These are phyloP conservation scores for Teratosphaeria gauchensis DNA, from an alignment of 2,329 filamentous ascomycete species.

Conservation along the genomic window DNA sequence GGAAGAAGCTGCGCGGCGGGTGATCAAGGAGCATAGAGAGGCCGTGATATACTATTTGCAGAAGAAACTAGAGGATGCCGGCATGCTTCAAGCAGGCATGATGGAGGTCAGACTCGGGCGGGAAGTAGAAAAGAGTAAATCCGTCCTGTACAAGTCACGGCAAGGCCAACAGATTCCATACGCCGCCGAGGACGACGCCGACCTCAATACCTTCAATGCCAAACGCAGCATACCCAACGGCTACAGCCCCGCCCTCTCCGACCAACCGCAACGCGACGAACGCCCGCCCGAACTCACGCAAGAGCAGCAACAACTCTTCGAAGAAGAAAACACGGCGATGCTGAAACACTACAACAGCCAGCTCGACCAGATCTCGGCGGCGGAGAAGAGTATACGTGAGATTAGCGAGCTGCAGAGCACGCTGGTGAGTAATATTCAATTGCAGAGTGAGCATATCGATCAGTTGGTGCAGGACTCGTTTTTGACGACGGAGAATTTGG, in stretches of 20 bases:
- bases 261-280: constrained; percentile 5
- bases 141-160: constrained; percentile 59
- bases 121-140: constrained; percentile 83
- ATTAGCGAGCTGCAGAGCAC: constrained; percentile 88
- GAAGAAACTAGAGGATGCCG: constrained; percentile 64
- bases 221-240: neutral
- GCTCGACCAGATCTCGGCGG: constrained; percentile 84
- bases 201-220: neutral
- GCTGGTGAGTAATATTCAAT: constrained; percentile 73
- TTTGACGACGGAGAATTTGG: constrained; percentile 75
- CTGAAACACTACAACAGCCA: constrained; percentile 87
- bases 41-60: constrained; percentile 76
- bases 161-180: constrained; percentile 15
- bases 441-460: constrained; percentile 81
- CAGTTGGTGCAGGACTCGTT: constrained; percentile 78
- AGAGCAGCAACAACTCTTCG: constrained; percentile 88
- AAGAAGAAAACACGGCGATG: constrained; percentile 86
- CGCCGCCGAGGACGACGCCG: constrained; percentile 9
- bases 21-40: constrained; percentile 63
- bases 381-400: constrained; percentile 82
- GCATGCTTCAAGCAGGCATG: constrained; percentile 75
- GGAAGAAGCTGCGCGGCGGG: constrained; percentile 62
- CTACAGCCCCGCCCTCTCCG: neutral
- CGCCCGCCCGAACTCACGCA: constrained; percentile 48
- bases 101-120: constrained; percentile 80